These are phyloP conservation scores for Rutstroemia sp. DNA, from an alignment of 2,329 filamentous ascomycete species.

Conservation along the genomic window DNA sequence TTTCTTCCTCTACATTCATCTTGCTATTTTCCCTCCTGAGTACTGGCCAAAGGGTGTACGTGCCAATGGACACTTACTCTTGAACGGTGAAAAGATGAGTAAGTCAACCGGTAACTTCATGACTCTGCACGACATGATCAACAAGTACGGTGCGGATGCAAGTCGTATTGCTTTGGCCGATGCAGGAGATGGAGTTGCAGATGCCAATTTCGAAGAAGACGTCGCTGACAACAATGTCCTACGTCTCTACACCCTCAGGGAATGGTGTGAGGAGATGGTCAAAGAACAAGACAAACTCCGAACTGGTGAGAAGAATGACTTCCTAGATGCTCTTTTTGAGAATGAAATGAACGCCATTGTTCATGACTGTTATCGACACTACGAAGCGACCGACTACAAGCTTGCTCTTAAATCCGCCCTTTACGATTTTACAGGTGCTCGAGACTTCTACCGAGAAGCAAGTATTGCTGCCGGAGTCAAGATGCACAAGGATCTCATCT, in stretches of 20 bases:
- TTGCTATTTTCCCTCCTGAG: slow-evolving; percentile 78
- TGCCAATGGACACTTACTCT: slow-evolving; percentile 84
- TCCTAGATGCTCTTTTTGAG: slow-evolving; percentile 84
- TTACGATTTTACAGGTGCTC: slow-evolving; percentile 84
- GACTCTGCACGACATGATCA: slow-evolving; percentile 75
- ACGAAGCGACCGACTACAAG: slow-evolving; percentile 74
- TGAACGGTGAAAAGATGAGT: slow-evolving; percentile 98
- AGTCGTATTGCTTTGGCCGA: slow-evolving; percentile 87
- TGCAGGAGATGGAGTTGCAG: slow-evolving; percentile 86
- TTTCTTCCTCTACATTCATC: slow-evolving; percentile 90
- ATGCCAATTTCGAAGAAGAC: slow-evolving; percentile 95
- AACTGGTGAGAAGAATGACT: slow-evolving; percentile 64
- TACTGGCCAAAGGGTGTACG: slow-evolving; percentile 86
- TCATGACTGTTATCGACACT: slow-evolving; percentile 71
- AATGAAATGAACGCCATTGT: slow-evolving; percentile 87
- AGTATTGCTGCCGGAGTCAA: slow-evolving; percentile 69
- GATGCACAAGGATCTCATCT: slow-evolving; percentile 77
- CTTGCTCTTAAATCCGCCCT: slow-evolving; percentile 78
- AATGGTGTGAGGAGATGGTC: slow-evolving; percentile 86
- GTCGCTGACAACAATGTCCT: slow-evolving; percentile 90
- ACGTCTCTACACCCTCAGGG: slow-evolving; percentile 70
- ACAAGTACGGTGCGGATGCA: slow-evolving; percentile 93
- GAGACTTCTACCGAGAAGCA: slow-evolving; percentile 85
- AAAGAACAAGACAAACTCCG: slow-evolving; percentile 66
- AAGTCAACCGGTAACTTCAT: slow-evolving; percentile 98